Evolutionary conservation across 116 monocot species (phyloP).

Genomic region (Papilionanthe hybrid): DNA sequence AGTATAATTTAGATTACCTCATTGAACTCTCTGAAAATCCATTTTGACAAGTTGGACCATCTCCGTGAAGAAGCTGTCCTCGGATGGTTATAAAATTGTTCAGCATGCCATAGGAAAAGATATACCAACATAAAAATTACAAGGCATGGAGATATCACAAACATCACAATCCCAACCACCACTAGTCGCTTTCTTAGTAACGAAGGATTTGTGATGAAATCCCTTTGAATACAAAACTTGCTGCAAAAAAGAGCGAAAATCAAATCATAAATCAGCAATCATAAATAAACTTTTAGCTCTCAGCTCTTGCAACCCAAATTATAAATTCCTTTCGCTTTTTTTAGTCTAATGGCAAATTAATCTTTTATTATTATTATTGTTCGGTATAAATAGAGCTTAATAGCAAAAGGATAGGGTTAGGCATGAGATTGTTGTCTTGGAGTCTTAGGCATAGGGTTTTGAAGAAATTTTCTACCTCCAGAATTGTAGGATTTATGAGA

Average conservation of each 20-base stretch:
- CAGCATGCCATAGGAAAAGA: conserved; percentile 85
- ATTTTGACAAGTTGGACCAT: conserved; percentile 95
- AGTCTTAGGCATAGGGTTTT: too few species aligned
- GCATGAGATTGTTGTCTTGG: too few species aligned
- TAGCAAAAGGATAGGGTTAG: too few species aligned
- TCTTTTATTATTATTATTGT: too few species aligned
- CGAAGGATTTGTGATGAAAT: conserved; percentile 72
- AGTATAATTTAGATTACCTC: conserved; percentile 47
- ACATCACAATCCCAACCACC: conserved; percentile 63
- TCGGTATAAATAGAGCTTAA: too few species aligned
- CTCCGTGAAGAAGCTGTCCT: conserved; percentile 87
- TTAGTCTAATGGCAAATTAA: too few species aligned
- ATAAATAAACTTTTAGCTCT: background rate
- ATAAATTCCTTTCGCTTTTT: too few species aligned
- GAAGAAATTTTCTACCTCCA: too few species aligned
- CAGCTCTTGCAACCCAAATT: background rate
- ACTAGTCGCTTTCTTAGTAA: conserved; percentile 63
- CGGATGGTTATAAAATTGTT: conserved; percentile 94
- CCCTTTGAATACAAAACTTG: conserved; percentile 77
- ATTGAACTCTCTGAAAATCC: conserved; percentile 96
- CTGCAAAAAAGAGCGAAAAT: conserved; percentile 36
- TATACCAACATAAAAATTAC: conserved; percentile 94
- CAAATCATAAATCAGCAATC: background rate
- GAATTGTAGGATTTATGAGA: too few species aligned
- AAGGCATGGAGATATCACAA: conserved; percentile 84